A percentile compares a stretch with the other conserved stretches of the same genome.
These are phyloP conservation scores for Lactarius evosmus DNA, from an alignment of 768 basidiomycete genomes.

Conservation along the genomic window DNA sequence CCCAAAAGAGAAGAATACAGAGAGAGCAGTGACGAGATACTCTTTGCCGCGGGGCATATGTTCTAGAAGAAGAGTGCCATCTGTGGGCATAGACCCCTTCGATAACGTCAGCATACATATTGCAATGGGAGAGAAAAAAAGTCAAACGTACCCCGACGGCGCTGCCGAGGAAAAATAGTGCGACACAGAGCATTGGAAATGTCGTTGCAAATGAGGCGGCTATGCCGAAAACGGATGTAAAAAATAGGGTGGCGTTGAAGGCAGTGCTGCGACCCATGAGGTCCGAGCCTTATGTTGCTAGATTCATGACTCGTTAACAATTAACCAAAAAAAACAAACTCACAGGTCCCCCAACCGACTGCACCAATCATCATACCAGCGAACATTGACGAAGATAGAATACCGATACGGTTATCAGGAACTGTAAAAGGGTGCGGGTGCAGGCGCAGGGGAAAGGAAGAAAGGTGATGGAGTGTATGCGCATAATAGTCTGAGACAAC, in stretches of 20 bases:
- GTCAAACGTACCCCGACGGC: conserved; percentile 75
- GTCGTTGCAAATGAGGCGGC: conserved; percentile 69
- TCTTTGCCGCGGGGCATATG: conserved; percentile 91
- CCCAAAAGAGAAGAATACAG: conserved; percentile 94
- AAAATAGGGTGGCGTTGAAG: conserved; percentile 89
- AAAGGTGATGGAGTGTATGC: conserved; percentile 15
- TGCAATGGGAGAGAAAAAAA: conserved; percentile 11
- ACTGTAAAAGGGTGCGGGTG: conserved; percentile 40
- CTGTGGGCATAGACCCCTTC: conserved; percentile 94
- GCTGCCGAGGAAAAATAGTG: conserved; percentile 85
- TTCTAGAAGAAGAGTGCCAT: conserved; percentile 88
- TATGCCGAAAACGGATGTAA: conserved; percentile 87
- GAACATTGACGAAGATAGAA: conserved; percentile 85
- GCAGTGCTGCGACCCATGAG: conserved; percentile 83
- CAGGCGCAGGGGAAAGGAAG: no score
- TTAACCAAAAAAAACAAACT: conserved; percentile 30
- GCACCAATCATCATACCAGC: conserved; percentile 98
- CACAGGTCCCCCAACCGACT: conserved; percentile 88
- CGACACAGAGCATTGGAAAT: conserved; percentile 65
- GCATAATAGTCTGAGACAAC: conserved; percentile 10
- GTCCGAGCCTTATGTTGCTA: conserved; percentile 60
- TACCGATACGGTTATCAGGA: conserved; percentile 72
- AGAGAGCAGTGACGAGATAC: conserved; percentile 87
- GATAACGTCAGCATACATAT: neutral
- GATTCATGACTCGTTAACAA: neutral